phyloP scores from a whole-genome alignment of 148 eudicot genomes.

The Heliamphora exappendiculata region DNA sequence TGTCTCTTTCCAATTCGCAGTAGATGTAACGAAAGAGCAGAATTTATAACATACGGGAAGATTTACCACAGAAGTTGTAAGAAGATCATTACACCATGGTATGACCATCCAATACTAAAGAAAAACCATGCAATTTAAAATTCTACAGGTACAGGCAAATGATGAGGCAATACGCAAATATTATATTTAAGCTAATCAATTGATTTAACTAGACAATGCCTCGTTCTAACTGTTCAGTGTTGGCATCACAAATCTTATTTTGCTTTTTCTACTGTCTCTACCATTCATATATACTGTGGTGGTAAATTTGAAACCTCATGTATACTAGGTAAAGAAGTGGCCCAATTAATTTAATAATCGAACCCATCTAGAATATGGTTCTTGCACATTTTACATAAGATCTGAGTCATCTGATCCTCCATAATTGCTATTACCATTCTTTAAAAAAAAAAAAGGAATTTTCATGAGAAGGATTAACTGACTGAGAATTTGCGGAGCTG shows the following conservation, averaged over 20 bases:
- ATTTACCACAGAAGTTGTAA: background rate
- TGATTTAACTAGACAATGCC: background rate
- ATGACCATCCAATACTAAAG: background rate
- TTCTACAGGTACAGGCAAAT: background rate
- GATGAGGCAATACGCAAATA: background rate
- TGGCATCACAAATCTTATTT: background rate
- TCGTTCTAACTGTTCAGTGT: no score
- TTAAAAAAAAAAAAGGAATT: background rate
- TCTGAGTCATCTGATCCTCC: constrained; percentile 4
- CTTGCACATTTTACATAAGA: background rate
- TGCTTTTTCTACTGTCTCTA: background rate
- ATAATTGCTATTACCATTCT: background rate
- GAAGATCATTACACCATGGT: constrained; percentile 1
- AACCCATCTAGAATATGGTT: background rate
- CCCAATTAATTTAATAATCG: background rate
- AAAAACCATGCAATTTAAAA: background rate
- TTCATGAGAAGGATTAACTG: background rate
- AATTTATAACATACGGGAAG: background rate
- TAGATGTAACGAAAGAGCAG: background rate
- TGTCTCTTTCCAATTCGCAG: background rate
- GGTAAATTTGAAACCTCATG: background rate
- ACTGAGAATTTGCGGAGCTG: background rate
- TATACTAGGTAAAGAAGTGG: background rate
- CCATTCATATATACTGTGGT: background rate
- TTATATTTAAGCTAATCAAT: background rate